Base-by-base conservation (phyloP, 2,329 filamentous ascomycete genomes). In the Aspergillus calidoustus region DNA sequence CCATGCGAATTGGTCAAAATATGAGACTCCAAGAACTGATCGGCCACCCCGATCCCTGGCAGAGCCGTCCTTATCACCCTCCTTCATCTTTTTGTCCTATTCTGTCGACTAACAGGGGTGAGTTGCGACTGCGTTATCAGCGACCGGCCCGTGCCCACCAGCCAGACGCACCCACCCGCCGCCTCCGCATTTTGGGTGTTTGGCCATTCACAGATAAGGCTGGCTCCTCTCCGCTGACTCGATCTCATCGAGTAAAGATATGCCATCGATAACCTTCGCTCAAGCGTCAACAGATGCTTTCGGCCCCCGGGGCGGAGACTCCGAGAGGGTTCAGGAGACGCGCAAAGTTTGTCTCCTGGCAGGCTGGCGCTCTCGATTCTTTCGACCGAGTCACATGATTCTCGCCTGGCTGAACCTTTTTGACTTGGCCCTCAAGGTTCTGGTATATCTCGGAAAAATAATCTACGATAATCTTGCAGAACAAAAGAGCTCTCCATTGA, bases 221-320 rank as follows among this genome's bases (percentile, higher is more conserved):
- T 58, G 48, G 47, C 47, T 22, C 11, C 43, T n/a, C 28, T 22
- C 1, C 54, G 65, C 60, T 74, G 72, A 75, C 73, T 75, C 73
- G 72, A 75, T 75, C 61, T 30, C 63, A 75, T 75, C 73, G 70
- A 75, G 73, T 75, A 75, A 75, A 70, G 56, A 57, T 19, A 38
- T 30, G 15, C 13, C 7, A 52, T 53, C 67, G 34, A 41, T 41
- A 41, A 41, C 34, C 34, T 41, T 41, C 34, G 34, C 34, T 41
- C 34, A 41, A 41, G 8, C 34, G 34, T 41, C 34, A 64, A 66
- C 63, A 63, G 63, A 64, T 57, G 44, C 44, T 9, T 47, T 22
- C 9, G 44, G 15, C n/a, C 15, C 23, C 19, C 6, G 11, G 11
- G 34, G 9, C 34, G 9, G 25, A 28, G 4, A 28, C 25, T 4